Percentiles rank a stretch among this genome's conserved stretches.
These are phyloP conservation scores for Penicillium goetzii DNA, from an alignment of 495 filamentous ascomycete species.

Conservation along the genomic window DNA sequence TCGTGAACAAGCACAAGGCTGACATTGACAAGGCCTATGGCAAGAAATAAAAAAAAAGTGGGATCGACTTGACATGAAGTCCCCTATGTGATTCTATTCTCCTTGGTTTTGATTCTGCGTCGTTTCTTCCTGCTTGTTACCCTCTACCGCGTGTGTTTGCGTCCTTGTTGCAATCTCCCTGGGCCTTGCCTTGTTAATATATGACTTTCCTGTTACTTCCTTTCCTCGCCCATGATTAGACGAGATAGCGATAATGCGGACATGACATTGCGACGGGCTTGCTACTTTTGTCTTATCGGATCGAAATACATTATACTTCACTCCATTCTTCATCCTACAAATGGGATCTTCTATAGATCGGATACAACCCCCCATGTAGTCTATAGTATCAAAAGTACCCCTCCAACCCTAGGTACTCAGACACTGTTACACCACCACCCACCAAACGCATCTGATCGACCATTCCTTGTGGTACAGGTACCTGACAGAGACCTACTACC, in stretches of 20 bases:
- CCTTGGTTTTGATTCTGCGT: constrained; percentile 1
- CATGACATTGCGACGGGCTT: constrained; percentile 19
- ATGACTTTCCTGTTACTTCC: constrained; percentile 8
- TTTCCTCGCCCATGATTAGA: constrained; percentile 24
- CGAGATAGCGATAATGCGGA: constrained; percentile 30
- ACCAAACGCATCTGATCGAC: constrained; percentile 10
- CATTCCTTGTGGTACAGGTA: constrained; percentile 22
- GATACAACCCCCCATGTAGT: background rate
- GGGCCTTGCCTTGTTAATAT: constrained; percentile 23
- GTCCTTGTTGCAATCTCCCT: constrained; percentile 14
- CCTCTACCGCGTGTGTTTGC: constrained; percentile 21
- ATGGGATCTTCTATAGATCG: background rate
- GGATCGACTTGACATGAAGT: constrained; percentile 8
- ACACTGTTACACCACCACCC: constrained; percentile 27
- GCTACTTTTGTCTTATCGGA: background rate
- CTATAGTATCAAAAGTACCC: constrained; percentile 18
- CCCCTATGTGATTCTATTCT: constrained; percentile 8
- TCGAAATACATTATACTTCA: background rate
- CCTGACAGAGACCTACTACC: constrained; percentile 5
- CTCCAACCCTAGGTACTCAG: constrained; percentile 12
- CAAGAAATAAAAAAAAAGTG: constrained; percentile 41
- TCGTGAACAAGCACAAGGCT: constrained; percentile 47
- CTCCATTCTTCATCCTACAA: background rate
- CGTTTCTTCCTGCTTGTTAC: constrained; percentile 23
- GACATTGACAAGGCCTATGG: constrained; percentile 55